Base-by-base conservation (phyloP, 129 eudicot species). In the Silybum marianum region DNA sequence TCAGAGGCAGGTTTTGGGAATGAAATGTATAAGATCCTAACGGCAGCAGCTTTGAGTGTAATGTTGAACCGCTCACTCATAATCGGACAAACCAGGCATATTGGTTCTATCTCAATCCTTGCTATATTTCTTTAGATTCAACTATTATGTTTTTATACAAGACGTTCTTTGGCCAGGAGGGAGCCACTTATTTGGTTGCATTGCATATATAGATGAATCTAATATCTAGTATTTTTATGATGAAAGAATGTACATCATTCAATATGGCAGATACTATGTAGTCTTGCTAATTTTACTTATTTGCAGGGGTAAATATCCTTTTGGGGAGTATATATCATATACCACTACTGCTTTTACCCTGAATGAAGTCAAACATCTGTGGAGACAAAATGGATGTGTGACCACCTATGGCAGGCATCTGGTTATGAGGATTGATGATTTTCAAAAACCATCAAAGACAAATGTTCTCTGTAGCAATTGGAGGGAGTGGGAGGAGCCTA, bases 21-120 rank as follows among this genome's bases (percentile, higher is more conserved):
- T 73, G 98, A 94, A 86, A 87, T 94, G 93, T 94, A 94, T 88
- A 94, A 94, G 89, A 87, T 94, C 69, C 72, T 94, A 69, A 94
- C 92, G 1, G 98, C 90, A 74, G 96, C 93, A 65, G 96, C 97
- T 26, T 81, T 94, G 80, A 94, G 98, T 65, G 82, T 94, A 81
- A 92, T 94, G 91, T 42, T 94, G 90, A 90, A 94, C 76, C 97
- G 98, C 26, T 94, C 98, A 32, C 86, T 94, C 73, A 92, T 94
- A 68, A 94, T 94, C 67, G 98, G 98, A 84, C 97, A 94, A 92
- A 88, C 98, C 92, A 94, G 98, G 98, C 98, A 94, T 90, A 89
- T 92, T 90, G 98, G 98, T 92, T 92, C 88, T 88, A 85, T 89
- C 92, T 91, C 96, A 88, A 83, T 86, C 97, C 98, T 90, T 90